Evolutionary conservation across 148 eudicot genomes (phyloP).

Genomic region (Rhododendron ferrugineum): DNA sequence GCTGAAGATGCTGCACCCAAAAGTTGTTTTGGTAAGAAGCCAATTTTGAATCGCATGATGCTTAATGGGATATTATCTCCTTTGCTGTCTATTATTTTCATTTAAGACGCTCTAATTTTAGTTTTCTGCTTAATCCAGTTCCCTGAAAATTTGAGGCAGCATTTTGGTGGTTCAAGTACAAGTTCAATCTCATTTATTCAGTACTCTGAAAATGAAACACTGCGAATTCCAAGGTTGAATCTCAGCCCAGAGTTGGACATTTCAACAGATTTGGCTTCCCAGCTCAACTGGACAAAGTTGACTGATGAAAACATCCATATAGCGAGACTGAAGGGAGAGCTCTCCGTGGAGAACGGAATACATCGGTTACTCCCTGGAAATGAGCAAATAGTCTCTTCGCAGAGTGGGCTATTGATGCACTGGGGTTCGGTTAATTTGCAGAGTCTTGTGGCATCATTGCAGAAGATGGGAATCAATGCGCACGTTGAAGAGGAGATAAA

Average conservation of each 20-base stretch:
- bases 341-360: conserved; percentile 49
- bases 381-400: conserved; percentile 16
- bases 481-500: conserved; percentile 28
- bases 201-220: conserved; percentile 41
- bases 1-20: conserved; percentile 57
- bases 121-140: conserved; percentile 37
- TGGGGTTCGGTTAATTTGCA: conserved; percentile 40
- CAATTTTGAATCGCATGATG: neutral
- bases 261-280: conserved; percentile 46
- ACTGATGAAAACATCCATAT: conserved; percentile 29
- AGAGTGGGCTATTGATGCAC: conserved; percentile 22
- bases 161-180: conserved; percentile 16
- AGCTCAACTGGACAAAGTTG: conserved; percentile 36
- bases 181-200: conserved; percentile 26
- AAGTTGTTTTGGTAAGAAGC: conserved; percentile 50
- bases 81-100: neutral
- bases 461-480: conserved; percentile 50
- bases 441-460: conserved; percentile 31
- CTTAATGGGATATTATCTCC: neutral
- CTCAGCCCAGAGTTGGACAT: conserved; percentile 43
- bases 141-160: conserved; percentile 45
- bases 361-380: conserved; percentile 30
- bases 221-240: conserved; percentile 43
- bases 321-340: conserved; percentile 65
- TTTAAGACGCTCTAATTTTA: neutral